Base-by-base conservation (phyloP, 441 rosid species). In the Pelargonium australe region DNA sequence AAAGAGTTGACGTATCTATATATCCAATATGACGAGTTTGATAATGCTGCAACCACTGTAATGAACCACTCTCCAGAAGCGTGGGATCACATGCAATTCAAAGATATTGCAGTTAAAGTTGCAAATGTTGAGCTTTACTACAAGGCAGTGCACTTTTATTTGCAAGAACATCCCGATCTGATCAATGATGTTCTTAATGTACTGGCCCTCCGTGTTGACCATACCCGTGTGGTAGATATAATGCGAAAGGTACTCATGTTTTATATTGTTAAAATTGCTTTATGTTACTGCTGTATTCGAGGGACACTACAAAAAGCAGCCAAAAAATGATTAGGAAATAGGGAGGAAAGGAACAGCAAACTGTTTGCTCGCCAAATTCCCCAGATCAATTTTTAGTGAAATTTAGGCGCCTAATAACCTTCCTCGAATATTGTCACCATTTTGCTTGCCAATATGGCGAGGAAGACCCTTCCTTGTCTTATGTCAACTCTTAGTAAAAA, bases 11-110 rank as follows among this genome's bases (percentile, higher is more conserved):
- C 96, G 53, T 90, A 92, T 76, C 74, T 95, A 73, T 89, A 95
- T 75, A 90, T 95, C 67, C 97, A 87, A 53, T 95, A 95, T 62
- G 97, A 87, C 69, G 99, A 95, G 78, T 95, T 92, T 74, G 99
- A 95, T 72, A 95, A 95, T 82, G 98, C 99, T 70, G 99, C 99
- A 55, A 90, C 98, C 44, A 95, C 99, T 34, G 85, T 95, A 69
- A 95, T 95, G 99, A 95, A 95, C 75, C 99, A 95, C 81, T 95
- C 99, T 57, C 99, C 99, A 0, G 98, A 92, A 87, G 98, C 99
- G 40, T 95, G 99, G 99, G 99, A 95, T 70, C 98, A 92, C 87
- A 95, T 95, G 99, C 99, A 95, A 76, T 95, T 95, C 79, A 95
- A 95, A 81, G 99, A 95, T 68, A 86, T 95, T 11, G 80, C 79